Percentiles rank a stretch among this genome's conserved stretches.
Evolutionary conservation across 352 stramenopile species (phyloP).

Genomic region (Globisporangium canariense): DNA sequence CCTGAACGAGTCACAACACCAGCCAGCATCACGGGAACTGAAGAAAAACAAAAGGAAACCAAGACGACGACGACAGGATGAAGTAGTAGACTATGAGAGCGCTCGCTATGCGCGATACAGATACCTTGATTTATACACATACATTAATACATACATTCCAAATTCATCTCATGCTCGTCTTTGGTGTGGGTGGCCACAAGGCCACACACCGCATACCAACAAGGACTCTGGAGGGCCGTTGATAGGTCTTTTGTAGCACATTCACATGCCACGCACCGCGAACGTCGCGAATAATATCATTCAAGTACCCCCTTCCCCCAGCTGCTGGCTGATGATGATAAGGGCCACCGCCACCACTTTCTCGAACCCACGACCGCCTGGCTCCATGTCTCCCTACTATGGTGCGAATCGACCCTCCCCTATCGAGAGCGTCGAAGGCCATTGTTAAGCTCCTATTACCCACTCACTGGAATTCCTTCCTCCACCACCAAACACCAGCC

Average conservation of each 20-base stretch:
- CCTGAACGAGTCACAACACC: not conserved
- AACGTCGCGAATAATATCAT: not conserved
- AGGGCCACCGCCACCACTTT: no score
- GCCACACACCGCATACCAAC: not conserved
- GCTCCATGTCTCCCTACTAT: not conserved
- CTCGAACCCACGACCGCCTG: not conserved
- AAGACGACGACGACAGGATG: not conserved
- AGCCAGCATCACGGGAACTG: not conserved
- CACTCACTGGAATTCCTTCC: no score
- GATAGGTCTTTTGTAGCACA: not conserved
- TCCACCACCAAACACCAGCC: no score
- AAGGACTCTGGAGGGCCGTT: not conserved
- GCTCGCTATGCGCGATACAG: not conserved
- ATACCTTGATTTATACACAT: constrained; percentile 9
- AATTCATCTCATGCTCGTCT: not conserved
- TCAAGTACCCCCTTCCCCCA: not conserved
- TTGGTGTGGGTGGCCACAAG: not conserved
- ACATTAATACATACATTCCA: constrained; percentile 4
- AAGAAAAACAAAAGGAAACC: not conserved
- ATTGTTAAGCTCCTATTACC: no score
- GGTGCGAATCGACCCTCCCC: no score
- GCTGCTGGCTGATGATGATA: not conserved
- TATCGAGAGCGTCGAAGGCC: no score
- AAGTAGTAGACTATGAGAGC: constrained; percentile 12
- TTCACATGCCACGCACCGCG: not conserved